These are phyloP conservation scores for Microcyclosporella mali DNA, from an alignment of 2,329 filamentous ascomycete species.

Conservation along the genomic window DNA sequence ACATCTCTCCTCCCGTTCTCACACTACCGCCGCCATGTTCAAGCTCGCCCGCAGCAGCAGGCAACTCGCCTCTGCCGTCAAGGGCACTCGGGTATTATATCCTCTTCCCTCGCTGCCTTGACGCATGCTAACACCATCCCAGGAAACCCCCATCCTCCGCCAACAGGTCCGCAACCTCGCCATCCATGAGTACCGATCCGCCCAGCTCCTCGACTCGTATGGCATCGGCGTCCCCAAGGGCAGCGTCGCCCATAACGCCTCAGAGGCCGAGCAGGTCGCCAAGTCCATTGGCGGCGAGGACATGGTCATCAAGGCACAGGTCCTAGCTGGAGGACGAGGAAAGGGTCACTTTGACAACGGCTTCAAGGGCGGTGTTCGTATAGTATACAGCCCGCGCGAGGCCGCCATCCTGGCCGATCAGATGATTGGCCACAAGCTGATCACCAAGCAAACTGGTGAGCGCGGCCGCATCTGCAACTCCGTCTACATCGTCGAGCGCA, in stretches of 20 bases:
- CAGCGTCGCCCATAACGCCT: constrained; percentile 70
- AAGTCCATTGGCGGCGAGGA: constrained; percentile 86
- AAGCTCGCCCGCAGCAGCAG: constrained; percentile 71
- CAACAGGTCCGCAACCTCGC: constrained; percentile 85
- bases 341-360: constrained; percentile 98
- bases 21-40: constrained; percentile 57
- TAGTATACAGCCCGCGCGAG: constrained; percentile 94
- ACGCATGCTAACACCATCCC: constrained; percentile 16
- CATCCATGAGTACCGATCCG: constrained; percentile 97
- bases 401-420: constrained; percentile 97
- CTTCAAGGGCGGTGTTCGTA: constrained; percentile 95
- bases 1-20: constrained; percentile 2
- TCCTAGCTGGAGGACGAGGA: constrained; percentile 93
- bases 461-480: constrained; percentile 89
- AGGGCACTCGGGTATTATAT: constrained; percentile 60
- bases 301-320: constrained; percentile 99
- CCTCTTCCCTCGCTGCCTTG: not conserved
- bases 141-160: constrained; percentile 50
- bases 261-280: constrained; percentile 87
- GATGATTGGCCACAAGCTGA: constrained; percentile 99
- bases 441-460: constrained; percentile 98
- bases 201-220: constrained; percentile 84
- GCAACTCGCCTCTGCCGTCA: constrained; percentile 72
- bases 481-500: constrained; percentile 99
- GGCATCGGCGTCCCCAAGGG: constrained; percentile 90